Evolutionary conservation across 768 basidiomycete species (phyloP), one percentile per base, ranked within the genome.

Genomic region (Kwoniella botswanensis): DNA sequence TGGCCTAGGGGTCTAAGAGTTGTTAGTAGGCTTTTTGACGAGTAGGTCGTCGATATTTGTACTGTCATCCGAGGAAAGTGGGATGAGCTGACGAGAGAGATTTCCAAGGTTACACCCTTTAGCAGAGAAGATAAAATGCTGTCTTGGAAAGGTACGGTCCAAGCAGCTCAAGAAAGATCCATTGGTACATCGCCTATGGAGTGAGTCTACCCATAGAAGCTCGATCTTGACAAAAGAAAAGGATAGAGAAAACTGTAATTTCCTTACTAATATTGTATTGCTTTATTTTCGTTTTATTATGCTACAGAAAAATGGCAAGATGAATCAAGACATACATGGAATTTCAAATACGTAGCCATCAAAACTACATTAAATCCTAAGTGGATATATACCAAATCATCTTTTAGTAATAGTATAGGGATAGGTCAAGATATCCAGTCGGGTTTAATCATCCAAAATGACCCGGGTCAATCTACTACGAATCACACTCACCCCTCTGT

Each of bases 261-360:
- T n/a, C n/a, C n/a, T n/a, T n/a, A n/a, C n/a, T n/a, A n/a, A n/a
- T n/a, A n/a, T n/a, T n/a, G n/a, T n/a, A n/a, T n/a, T n/a, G n/a
- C n/a, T n/a, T n/a, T n/a, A n/a, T n/a, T n/a, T n/a, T n/a, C n/a
- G n/a, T n/a, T n/a, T n/a, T n/a, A n/a, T n/a, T n/a, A 29, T 60
- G 11, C 24, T 2, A 17, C 15, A 60, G 58, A 2, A n/a, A 44
- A 62, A 62, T 62, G 60, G 60, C 60, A 62, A 21, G 18, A 21
- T n/a, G 18, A 41, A 3, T n/a, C 22, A 24, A 42, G 17, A 21
- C 21, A 62, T 44, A 62, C 43, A 15, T 62, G 60, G 60, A 46
- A 62, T 44, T 62, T 62, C 60, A 21, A 46, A 43, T 62, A 43
- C 6, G 15, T 62, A 21, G 35, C 60, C 1, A 17, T 65, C 18